Evolutionary conservation across 2,329 filamentous ascomycete species (phyloP), one percentile per base, ranked within the genome.

Genomic region (Huntiella decipiens): DNA sequence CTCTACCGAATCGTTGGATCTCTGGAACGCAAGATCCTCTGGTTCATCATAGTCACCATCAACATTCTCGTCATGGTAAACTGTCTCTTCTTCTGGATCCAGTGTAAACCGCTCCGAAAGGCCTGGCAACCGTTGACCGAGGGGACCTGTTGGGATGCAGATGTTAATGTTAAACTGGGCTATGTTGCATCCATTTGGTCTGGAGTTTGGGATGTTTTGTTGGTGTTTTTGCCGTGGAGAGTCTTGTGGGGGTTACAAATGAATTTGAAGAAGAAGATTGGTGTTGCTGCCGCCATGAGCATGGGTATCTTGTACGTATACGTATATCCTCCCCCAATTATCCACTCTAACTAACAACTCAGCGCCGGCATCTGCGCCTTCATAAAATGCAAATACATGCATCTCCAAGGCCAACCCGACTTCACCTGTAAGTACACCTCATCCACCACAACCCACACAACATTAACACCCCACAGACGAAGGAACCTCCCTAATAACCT

Each of bases 191-290:
- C 35, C 36, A 45, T 49, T 4, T 55, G 51, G 28, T 53, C 52
- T 10, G 53, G 50, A 4, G 41, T 47, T 4, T 46, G 54, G 38
- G 54, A 55, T 35, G 47, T 55, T 38, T 36, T 44, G 1, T 45
- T 55, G 15, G 53, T 52, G 10, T 45, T 56, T 12, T 44, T 55
- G 4, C 54, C 56, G 4, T 56, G 54, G 53, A 52, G 53, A 22
- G 51, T 57, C 10, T 39, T 57, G 28, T 53, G 54, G 53, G 52
- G 51, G 2, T 46, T 57, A 2, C 52, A 55, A 22, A 57, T 58
- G 54, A 54, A 54, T 43, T 42, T 50, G 1, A 52, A 54, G 36
- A 55, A 57, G 36, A 57, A 55, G 48, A 48, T 57, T 10, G 49
- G 55, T 8, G 54, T 53, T n/a, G 53, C 53, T 7, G 36, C 52